phyloP scores from a whole-genome alignment of 805 yeast genomes.

The Saturnispora dispora region DNA sequence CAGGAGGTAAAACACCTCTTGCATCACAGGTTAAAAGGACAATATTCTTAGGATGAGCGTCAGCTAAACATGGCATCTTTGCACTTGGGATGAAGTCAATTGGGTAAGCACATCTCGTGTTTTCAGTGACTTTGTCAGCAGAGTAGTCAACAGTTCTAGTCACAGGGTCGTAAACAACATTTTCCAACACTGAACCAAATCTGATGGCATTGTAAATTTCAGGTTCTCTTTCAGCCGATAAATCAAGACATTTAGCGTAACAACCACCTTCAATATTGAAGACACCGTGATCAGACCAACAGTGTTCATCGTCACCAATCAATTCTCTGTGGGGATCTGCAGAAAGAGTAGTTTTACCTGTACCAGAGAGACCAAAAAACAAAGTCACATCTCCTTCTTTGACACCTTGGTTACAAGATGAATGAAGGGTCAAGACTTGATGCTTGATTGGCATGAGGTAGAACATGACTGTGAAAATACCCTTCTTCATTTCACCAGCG shows the following conservation, averaged over 20 bases:
- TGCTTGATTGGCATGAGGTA: constrained; percentile 95
- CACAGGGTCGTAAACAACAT: constrained; percentile 73
- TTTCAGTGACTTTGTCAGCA: constrained; percentile 80
- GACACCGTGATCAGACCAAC: constrained; percentile 98
- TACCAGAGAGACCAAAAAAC: constrained; percentile 95
- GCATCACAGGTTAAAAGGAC: constrained; percentile 94
- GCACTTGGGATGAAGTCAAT: constrained; percentile 95
- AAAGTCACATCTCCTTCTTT: constrained; percentile 79
- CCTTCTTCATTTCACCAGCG: constrained; percentile 99
- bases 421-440: constrained; percentile 86
- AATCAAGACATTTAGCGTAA: constrained; percentile 93
- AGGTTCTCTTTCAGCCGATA: constrained; percentile 89
- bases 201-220: constrained; percentile 92
- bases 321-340: constrained; percentile 91
- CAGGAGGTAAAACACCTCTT: constrained; percentile 95
- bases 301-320: constrained; percentile 98
- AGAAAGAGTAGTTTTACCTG: constrained; percentile 95
- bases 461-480: constrained; percentile 98
- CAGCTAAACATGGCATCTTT: constrained; percentile 87
- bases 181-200: constrained; percentile 92
- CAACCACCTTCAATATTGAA: constrained; percentile 99
- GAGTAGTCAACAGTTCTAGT: constrained; percentile 81
- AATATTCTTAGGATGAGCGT: constrained; percentile 85
- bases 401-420: constrained; percentile 87
- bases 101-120: constrained; percentile 98